Evolutionary conservation across 108 stramenopile species (phyloP), one percentile per base, ranked within the genome.

Genomic region (Cyclotella kingstonii): DNA sequence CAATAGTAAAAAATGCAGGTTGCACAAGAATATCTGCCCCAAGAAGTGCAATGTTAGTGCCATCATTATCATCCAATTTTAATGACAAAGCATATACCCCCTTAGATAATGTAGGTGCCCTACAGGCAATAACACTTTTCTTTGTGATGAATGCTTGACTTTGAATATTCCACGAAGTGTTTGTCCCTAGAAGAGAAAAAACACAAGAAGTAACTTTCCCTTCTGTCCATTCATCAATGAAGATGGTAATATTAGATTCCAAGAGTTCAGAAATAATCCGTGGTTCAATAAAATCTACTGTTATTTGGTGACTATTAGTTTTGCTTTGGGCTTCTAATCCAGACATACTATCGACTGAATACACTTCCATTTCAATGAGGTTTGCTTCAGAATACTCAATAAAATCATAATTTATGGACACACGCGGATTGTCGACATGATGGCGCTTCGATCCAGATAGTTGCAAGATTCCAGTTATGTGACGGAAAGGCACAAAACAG

Each of bases 231-330:
- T 9, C 36, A 36, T 36, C 11, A 11, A 36, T 9, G 36, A 59
- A 27, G 5, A 59, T 43, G 18, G 5, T 43, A 23, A 59, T 59
- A 12, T n/a, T 27, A 12, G 41, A 59, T 21, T 23, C 41, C 7
- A 22, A 39, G 5, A 8, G 3, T 31, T 59, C 57, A 4, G 57
- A 59, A 12, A 59, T 8, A 22, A 36, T 3, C 5, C 9, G 6
- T 17, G 57, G 57, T 44, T 41, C 57, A 42, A 59, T 31, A 18
- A 28, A 23, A 3, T 59, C 41, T 12, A 59, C 18, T 11, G 57
- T 42, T 8, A 42, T 25, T 21, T 25, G 22, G 7, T 31, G 26
- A 7, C 25, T 31, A 27, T 10, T 5, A 27, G 6, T 8, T 52
- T 52, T 10, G 36, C n/a, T n/a, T n/a, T n/a, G n/a, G n/a, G n/a